Base-by-base conservation (phyloP, 1,139 yeast genomes). In the Kodamaea suecica region DNA sequence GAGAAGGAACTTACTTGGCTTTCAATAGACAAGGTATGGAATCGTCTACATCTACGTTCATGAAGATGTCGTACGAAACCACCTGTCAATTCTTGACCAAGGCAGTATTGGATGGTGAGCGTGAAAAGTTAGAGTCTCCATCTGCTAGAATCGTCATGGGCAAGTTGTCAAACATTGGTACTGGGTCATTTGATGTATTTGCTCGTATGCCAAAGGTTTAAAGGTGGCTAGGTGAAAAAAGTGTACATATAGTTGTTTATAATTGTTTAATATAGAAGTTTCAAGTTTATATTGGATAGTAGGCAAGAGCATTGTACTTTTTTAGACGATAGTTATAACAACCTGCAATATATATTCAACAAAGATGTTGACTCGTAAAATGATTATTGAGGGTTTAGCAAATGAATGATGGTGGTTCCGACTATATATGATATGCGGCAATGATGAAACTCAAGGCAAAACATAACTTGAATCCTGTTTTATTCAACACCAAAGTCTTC, bases 1-100 rank as follows among this genome's bases (percentile, higher is more conserved):
- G 98, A 61, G 97, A 92, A 66, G 99, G 99, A 53, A 78, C 94
- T 3, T 94, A 90, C 59, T 70, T 92, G 59, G 96, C 99, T 17
- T 94, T 94, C 72, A 90, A 88, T 66, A 84, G 99, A 73, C 96
- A 88, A 67, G 98, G 98, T 63, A 90, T 94, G 59, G 97, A 92
- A 59, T 76, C 95, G 2, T 80, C 94, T 15, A 88, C 97, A 2
- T 90, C 97, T 8, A 85, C 97, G 21, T 86, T 94, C 70, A 83
- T 88, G 92, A 94, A 94, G 73, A 94, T 94, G 99, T 87, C 97
- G 40, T 94, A 88, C 63, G 99, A 94, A 67, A 92, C 98, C 31
- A 94, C 99, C 2, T 88, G 97, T 70, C 95, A 86, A 63, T 94
- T 94, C 74, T 76, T 94, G 61, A 92, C 97, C 36, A 87, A 87